These are phyloP conservation scores for Elongisporangium senticosum DNA, from an alignment of 352 stramenopile genomes.

Conservation along the genomic window DNA sequence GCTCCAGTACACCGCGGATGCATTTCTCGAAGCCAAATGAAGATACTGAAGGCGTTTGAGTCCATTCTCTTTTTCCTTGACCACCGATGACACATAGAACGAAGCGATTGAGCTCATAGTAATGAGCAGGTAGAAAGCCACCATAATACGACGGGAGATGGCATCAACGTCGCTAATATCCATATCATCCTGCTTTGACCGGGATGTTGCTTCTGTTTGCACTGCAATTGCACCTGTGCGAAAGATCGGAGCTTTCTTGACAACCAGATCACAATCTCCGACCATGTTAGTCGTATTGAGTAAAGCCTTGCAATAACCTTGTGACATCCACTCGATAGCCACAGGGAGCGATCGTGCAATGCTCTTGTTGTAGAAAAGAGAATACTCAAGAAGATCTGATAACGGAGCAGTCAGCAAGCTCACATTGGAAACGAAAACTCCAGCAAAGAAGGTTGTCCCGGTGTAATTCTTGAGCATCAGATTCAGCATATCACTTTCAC, in stretches of 20 bases:
- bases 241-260: conserved; percentile 38
- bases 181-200: conserved; percentile 9
- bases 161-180: conserved; percentile 20
- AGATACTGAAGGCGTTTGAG: conserved; percentile 73
- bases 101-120: conserved; percentile 56
- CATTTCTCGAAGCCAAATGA: conserved; percentile 42
- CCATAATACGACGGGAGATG: conserved; percentile 84
- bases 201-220: conserved; percentile 4
- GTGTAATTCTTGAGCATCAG: conserved; percentile 27
- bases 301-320: conserved; percentile 48
- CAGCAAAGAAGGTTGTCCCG: conserved; percentile 46
- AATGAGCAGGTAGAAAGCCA: conserved; percentile 80
- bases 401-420: conserved; percentile 16
- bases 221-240: conserved; percentile 6
- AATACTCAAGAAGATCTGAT: conserved; percentile 21
- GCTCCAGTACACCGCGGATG: conserved; percentile 61
- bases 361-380: conserved; percentile 65
- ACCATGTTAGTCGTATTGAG: conserved; percentile 8
- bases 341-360: conserved; percentile 57
- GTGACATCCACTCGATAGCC: conserved; percentile 45
- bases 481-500: conserved; percentile 27
- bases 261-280: conserved; percentile 36
- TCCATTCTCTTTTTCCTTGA: conserved; percentile 65
- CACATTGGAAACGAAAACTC: conserved; percentile 41
- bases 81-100: conserved; percentile 57